Conservation (phyloP, 2,329 filamentous ascomycete species). For the Aureobasidium vineae region DNA sequence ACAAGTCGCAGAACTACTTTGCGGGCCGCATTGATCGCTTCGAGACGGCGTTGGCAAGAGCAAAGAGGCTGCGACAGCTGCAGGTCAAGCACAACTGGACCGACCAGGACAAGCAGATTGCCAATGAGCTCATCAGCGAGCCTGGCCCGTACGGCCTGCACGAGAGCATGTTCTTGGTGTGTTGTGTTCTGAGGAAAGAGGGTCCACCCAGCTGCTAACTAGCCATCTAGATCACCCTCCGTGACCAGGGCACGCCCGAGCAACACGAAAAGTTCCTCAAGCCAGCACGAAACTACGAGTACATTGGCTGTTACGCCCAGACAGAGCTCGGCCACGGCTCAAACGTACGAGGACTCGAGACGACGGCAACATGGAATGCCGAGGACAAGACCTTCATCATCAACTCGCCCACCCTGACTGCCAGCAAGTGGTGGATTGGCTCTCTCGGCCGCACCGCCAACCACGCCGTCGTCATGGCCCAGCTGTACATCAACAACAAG, state of each 20-base stretch:
- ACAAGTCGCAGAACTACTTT: conserved; percentile 77
- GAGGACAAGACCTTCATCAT: conserved; percentile 72
- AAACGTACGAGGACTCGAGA: conserved; percentile 71
- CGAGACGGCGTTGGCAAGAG: conserved; percentile 66
- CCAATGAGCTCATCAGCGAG: conserved; percentile 69
- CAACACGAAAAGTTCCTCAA: conserved; percentile 72
- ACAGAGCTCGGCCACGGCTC: conserved; percentile 77
- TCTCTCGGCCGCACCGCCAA: conserved; percentile 73
- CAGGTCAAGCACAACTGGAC: conserved; percentile 66
- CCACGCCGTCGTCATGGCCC: conserved; percentile 75
- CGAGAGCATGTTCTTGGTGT: conserved; percentile 65
- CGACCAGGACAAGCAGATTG: conserved; percentile 60
- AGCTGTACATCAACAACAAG: conserved; percentile 67
- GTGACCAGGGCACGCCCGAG: conserved; percentile 68
- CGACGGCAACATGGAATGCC: conserved; percentile 70
- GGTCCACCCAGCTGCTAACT: conserved; percentile 5
- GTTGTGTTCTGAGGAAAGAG: conserved; percentile 27
- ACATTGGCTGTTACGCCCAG: conserved; percentile 77
- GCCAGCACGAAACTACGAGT: conserved; percentile 65
- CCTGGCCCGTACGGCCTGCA: conserved; percentile 72
- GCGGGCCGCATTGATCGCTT: conserved; percentile 67
- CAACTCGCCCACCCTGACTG: conserved; percentile 70
- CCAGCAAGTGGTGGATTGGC: conserved; percentile 84
- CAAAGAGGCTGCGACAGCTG: conserved; percentile 67
- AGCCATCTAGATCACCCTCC: conserved; percentile 58